phyloP scores from a whole-genome alignment of 257 asterid species.

The Solanum sparsipilum region DNA sequence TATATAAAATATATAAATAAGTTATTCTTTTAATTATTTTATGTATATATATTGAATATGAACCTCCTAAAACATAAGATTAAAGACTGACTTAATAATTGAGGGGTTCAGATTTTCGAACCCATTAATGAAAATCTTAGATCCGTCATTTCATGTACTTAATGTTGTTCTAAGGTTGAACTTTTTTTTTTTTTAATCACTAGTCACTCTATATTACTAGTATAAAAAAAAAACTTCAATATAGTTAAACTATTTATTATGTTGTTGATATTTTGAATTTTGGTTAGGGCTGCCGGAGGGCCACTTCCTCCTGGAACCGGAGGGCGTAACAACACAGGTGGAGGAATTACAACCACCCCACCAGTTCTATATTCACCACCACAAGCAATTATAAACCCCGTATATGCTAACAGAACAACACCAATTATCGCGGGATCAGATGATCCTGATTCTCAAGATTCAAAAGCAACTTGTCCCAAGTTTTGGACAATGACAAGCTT shows the following conservation, averaged over 20 bases:
- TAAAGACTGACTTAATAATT: no score
- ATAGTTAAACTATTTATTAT: background rate
- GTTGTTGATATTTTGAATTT: background rate
- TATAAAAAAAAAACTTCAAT: no score
- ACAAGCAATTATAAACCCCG: conserved; percentile 15
- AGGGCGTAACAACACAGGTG: background rate
- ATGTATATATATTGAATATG: no score
- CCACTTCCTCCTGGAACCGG: background rate
- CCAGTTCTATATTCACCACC: conserved; percentile 32
- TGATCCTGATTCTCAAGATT: conserved; percentile 17
- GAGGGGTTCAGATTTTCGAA: no score
- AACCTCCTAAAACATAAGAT: background rate
- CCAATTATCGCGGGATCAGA: conserved; percentile 13
- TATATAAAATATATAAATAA: no score
- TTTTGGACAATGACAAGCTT: conserved; percentile 1
- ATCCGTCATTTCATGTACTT: no score
- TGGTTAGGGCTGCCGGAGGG: conserved; percentile 51
- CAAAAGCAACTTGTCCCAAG: conserved; percentile 6
- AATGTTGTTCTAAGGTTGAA: background rate
- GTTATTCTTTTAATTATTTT: no score
- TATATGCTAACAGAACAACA: conserved; percentile 12
- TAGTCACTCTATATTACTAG: background rate
- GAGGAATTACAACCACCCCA: conserved; percentile 20
- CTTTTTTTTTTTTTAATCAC: no score
- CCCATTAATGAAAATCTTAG: no score